Evolutionary conservation across 441 rosid species (phyloP).

Genomic region (Erodium texanum): DNA sequence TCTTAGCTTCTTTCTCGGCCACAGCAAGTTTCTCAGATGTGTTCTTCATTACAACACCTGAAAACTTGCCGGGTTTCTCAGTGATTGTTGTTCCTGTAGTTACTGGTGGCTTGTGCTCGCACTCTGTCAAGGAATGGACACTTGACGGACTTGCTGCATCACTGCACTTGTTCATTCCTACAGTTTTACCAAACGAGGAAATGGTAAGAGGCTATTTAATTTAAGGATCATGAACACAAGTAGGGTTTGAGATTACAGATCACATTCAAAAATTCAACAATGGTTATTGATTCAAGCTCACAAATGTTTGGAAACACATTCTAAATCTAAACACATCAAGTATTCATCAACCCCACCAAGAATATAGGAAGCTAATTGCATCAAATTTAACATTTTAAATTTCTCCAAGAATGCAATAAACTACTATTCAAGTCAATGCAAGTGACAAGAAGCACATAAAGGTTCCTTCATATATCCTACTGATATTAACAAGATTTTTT

Average conservation of each 20-base stretch:
- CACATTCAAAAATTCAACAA: not conserved
- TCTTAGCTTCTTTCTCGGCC: constrained; percentile 19
- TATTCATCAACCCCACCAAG: not conserved
- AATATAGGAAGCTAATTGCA: not conserved
- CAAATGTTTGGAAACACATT: not conserved
- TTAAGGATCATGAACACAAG: not conserved
- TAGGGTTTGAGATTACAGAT: not conserved
- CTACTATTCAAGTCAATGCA: not conserved
- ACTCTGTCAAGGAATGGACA: constrained; percentile 29
- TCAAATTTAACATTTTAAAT: no score
- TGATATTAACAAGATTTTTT: no score
- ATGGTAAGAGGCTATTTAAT: not conserved
- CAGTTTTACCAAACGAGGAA: constrained; percentile 5
- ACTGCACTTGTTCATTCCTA: constrained; percentile 29
- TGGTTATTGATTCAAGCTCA: no score
- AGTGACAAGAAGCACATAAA: not conserved
- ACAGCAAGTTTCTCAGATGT: not conserved
- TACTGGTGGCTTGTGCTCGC: constrained; percentile 19
- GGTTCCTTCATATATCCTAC: not conserved
- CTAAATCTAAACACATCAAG: not conserved
- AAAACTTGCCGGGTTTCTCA: constrained; percentile 15
- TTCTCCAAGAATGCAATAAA: not conserved
- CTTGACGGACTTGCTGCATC: constrained; percentile 42
- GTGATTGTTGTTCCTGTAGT: constrained; percentile 6
- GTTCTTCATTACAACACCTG: constrained; percentile 10